Evolutionary conservation across 2,329 filamentous ascomycete genomes (phyloP).

Genomic region (Colletotrichum eremochloae): DNA sequence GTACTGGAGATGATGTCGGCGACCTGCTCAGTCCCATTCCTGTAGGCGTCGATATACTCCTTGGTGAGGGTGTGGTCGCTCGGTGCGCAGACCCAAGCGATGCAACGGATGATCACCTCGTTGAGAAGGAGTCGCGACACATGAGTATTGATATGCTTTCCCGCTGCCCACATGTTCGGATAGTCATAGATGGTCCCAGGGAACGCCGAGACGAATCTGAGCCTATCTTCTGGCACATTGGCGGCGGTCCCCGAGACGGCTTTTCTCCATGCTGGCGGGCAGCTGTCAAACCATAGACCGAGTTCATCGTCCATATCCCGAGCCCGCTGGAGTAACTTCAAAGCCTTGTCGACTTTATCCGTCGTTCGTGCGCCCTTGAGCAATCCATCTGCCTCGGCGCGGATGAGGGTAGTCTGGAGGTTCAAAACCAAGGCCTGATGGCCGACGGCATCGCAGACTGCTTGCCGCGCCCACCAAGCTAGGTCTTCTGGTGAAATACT

Average conservation of each 20-base stretch:
- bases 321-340: constrained; percentile 43
- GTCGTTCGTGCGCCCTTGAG: constrained; percentile 41
- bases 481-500: constrained; percentile 44
- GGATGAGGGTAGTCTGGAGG: constrained; percentile 46
- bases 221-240: constrained; percentile 40
- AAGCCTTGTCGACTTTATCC: constrained; percentile 44
- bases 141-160: constrained; percentile 46
- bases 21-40: constrained; percentile 43
- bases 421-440: constrained; percentile 46
- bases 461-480: constrained; percentile 45
- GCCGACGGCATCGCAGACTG: constrained; percentile 43
- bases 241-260: constrained; percentile 42
- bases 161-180: constrained; percentile 46
- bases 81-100: constrained; percentile 45
- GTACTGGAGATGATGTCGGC: constrained; percentile 44
- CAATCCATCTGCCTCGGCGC: constrained; percentile 45
- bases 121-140: constrained; percentile 45
- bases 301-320: constrained; percentile 44
- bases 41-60: constrained; percentile 43
- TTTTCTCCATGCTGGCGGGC: constrained; percentile 44
- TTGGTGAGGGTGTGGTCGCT: constrained; percentile 44
- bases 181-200: constrained; percentile 43
- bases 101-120: constrained; percentile 44
- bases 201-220: constrained; percentile 41
- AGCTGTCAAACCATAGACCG: constrained; percentile 43